These are phyloP conservation scores for Aurantiochytrium sp. DNA, from an alignment of 108 stramenopile species.

Conservation along the genomic window DNA sequence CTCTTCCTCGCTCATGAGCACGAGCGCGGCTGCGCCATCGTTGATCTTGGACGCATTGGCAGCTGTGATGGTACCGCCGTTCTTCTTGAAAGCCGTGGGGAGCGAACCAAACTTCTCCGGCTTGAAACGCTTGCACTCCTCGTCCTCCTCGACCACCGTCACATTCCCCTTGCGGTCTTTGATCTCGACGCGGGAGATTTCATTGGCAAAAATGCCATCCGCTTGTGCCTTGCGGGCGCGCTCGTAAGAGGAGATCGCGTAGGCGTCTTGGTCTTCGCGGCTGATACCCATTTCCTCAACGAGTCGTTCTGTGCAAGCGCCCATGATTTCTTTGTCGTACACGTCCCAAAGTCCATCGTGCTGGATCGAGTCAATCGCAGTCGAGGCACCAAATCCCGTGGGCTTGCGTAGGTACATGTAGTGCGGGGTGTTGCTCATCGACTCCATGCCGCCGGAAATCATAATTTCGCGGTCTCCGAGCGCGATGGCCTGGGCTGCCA, in stretches of 20 bases:
- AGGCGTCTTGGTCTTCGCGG: constrained; percentile 88
- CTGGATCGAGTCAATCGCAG: constrained; percentile 70
- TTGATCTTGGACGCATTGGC: constrained; percentile 89
- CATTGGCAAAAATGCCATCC: constrained; percentile 64
- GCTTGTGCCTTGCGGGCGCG: constrained; percentile 63
- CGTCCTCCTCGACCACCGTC: constrained; percentile 57
- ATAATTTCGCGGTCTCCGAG: constrained; percentile 48
- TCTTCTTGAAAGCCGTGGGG: constrained; percentile 72
- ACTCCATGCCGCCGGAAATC: constrained; percentile 89
- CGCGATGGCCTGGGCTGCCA: constrained; percentile 64
- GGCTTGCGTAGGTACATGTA: constrained; percentile 69
- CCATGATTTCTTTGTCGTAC: constrained; percentile 95
- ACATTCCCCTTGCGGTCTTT: constrained; percentile 43
- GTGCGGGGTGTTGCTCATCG: constrained; percentile 90
- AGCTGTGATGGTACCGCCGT: constrained; percentile 82
- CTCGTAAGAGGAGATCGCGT: constrained; percentile 70
- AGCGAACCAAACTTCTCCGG: constrained; percentile 61
- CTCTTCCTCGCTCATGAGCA: constrained; percentile 70
- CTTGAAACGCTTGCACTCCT: constrained; percentile 69
- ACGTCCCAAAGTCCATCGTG: constrained; percentile 91
- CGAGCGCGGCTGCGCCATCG: constrained; percentile 86
- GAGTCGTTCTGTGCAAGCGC: constrained; percentile 85
- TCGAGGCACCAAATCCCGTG: constrained; percentile 57
- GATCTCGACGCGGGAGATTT: constrained; percentile 56
- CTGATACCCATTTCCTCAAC: constrained; percentile 61